A percentile compares a stretch with the other conserved stretches of the same genome.
Evolutionary conservation across 2,329 filamentous ascomycete species (phyloP).

Genomic region (Ploettnerulaceae sp.): DNA sequence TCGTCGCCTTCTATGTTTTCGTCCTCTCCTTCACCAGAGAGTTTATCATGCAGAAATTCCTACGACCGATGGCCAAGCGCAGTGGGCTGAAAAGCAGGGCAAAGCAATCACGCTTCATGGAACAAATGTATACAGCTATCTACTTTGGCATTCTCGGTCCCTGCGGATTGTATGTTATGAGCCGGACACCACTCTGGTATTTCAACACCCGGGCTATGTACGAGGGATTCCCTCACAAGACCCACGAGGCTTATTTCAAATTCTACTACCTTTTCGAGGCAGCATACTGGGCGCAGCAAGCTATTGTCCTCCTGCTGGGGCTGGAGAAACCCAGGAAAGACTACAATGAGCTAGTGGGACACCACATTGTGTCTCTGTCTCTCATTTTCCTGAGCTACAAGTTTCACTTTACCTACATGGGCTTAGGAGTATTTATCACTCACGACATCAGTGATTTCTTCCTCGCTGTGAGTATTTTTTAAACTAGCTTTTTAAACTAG

Average conservation of each 20-base stretch:
- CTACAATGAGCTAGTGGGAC: conserved; percentile 86
- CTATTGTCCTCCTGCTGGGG: conserved; percentile 78
- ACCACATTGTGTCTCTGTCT: conserved; percentile 83
- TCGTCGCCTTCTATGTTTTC: conserved; percentile 84
- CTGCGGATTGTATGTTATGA: conserved; percentile 86
- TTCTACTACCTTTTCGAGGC: conserved; percentile 95
- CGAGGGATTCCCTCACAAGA: conserved; percentile 77
- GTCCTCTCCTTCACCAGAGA: conserved; percentile 91
- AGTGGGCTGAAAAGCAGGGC: conserved; percentile 65
- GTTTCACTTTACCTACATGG: conserved; percentile 96
- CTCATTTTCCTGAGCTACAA: conserved; percentile 85
- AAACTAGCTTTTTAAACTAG: background rate
- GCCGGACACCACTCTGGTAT: conserved; percentile 86
- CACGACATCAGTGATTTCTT: conserved; percentile 96
- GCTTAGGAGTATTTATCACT: conserved; percentile 87
- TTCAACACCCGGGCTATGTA: conserved; percentile 92
- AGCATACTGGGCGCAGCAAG: conserved; percentile 93
- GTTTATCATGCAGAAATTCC: conserved; percentile 88
- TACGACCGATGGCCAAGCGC: conserved; percentile 68
- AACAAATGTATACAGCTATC: conserved; percentile 89
- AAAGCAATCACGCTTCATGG: conserved; percentile 91
- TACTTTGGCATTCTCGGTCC: conserved; percentile 84
- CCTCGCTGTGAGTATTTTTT: conserved; percentile 63
- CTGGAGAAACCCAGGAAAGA: conserved; percentile 93
- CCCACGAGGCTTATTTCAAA: conserved; percentile 79